Evolutionary conservation across 768 basidiomycete genomes (phyloP).

Genomic region (Gyrodon lividus): DNA sequence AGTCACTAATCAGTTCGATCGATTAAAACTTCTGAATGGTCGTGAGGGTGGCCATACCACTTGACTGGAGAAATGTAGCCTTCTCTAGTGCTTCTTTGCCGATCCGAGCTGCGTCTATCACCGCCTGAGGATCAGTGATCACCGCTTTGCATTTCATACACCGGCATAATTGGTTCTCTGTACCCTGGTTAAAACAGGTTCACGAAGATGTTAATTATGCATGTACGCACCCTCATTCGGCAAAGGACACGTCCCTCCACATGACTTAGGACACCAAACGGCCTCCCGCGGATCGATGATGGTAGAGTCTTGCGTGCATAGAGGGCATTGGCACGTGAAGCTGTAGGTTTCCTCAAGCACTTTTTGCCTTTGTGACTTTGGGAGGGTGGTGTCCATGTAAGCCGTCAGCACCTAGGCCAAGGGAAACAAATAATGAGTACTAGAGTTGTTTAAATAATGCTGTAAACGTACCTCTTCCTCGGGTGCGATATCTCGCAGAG

Average conservation of each 20-base stretch:
- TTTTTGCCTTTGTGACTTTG: conserved; percentile 50
- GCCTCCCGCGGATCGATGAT: conserved; percentile 64
- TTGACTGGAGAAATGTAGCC: conserved; percentile 59
- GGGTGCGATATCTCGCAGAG: conserved; percentile 57
- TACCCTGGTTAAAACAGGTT: neutral
- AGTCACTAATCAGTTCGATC: neutral
- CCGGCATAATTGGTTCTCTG: conserved; percentile 48
- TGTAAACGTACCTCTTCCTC: conserved; percentile 64
- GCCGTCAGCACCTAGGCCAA: conserved; percentile 65
- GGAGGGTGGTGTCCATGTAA: conserved; percentile 84
- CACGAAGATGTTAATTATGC: neutral
- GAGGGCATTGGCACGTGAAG: conserved; percentile 68
- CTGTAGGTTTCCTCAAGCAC: conserved; percentile 71
- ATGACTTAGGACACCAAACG: conserved; percentile 66
- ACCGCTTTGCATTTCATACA: conserved; percentile 57
- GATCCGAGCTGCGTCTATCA: conserved; percentile 63
- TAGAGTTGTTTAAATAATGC: neutral
- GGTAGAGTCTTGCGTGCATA: conserved; percentile 42
- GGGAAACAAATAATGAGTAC: neutral
- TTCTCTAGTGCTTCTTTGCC: conserved; percentile 77
- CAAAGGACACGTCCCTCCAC: conserved; percentile 61
- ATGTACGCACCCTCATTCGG: conserved; percentile 55
- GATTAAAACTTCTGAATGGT: neutral
- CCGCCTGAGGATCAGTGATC: conserved; percentile 47
- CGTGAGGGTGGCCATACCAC: conserved; percentile 39